A percentile compares a stretch with the other conserved stretches of the same genome.
Conservation (phyloP, 345 rosid species). For the Lenwebbia sp. region DNA sequence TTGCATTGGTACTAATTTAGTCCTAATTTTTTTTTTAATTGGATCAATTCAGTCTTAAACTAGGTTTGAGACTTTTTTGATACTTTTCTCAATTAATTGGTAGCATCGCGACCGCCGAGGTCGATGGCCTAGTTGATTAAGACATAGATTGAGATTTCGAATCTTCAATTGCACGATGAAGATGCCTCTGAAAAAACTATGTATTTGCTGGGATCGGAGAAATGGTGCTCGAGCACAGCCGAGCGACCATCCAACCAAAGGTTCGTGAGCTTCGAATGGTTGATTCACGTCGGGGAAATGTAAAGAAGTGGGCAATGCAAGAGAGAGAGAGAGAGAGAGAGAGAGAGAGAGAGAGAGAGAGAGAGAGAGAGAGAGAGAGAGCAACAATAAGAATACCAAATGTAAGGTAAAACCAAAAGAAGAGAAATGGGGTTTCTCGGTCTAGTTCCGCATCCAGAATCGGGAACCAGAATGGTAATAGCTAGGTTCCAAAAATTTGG, state of each 20-base stretch:
- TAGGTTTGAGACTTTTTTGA: too few species aligned
- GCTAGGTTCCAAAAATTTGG: neutral
- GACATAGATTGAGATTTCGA: neutral
- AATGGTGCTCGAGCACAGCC: neutral
- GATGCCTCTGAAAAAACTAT: accelerated
- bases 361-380: neutral
- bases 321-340: neutral
- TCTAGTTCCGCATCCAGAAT: neutral
- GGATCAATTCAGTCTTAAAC: too few species aligned
- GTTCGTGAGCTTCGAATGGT: neutral
- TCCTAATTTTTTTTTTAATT: too few species aligned
- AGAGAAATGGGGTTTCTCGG: neutral
- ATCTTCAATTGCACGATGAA: neutral
- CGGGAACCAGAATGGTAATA: accelerated
- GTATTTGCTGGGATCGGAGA: neutral
- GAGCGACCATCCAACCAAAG: neutral
- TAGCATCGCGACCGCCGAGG: neutral
- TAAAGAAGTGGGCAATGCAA: neutral
- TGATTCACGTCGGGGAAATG: neutral
- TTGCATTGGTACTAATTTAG: too few species aligned
- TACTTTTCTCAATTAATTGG: too few species aligned
- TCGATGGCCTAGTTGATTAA: neutral
- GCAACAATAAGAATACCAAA: accelerated
- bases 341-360: neutral
- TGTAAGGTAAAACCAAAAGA: too few species aligned